phyloP scores from a whole-genome alignment of 768 basidiomycete genomes.

The Rhodosporidiobolus sp. region DNA sequence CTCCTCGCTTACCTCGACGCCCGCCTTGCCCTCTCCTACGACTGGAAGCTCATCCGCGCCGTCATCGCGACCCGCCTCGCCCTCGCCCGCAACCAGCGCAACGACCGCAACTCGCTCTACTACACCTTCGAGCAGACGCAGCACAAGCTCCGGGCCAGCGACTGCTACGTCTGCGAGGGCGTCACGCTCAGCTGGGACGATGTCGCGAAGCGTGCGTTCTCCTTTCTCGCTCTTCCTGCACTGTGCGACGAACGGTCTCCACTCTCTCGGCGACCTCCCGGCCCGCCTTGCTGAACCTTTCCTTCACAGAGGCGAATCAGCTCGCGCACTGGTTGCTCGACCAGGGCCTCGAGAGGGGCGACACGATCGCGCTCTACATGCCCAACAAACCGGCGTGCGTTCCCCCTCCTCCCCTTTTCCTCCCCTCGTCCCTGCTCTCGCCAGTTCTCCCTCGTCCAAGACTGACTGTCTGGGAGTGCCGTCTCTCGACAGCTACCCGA shows the following conservation, averaged over 20 bases:
- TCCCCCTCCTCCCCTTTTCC: not conserved
- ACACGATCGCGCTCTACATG: slow-evolving; percentile 29
- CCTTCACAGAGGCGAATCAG: slow-evolving; percentile 17
- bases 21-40: slow-evolving; percentile 1
- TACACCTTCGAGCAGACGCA: slow-evolving; percentile 30
- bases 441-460: not conserved
- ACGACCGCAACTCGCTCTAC: slow-evolving; percentile 30
- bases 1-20: slow-evolving; percentile 23
- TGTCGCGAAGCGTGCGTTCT: slow-evolving; percentile 14
- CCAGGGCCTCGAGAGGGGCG: slow-evolving; percentile 13
- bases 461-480: no score
- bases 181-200: slow-evolving; percentile 13
- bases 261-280: not conserved
- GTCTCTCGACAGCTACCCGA: not conserved
- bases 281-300: no score
- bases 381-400: slow-evolving; percentile 37
- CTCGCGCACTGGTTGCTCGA: slow-evolving; percentile 29
- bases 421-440: not conserved
- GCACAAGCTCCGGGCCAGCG: not conserved
- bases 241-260: no score
- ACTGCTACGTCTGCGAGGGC: slow-evolving; percentile 31
- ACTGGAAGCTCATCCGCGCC: not conserved
- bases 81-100: not conserved
- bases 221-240: not conserved
- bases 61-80: slow-evolving; percentile 12